phyloP scores from a whole-genome alignment of 1,284 basidiomycete species.

The Puccinia hordei region DNA sequence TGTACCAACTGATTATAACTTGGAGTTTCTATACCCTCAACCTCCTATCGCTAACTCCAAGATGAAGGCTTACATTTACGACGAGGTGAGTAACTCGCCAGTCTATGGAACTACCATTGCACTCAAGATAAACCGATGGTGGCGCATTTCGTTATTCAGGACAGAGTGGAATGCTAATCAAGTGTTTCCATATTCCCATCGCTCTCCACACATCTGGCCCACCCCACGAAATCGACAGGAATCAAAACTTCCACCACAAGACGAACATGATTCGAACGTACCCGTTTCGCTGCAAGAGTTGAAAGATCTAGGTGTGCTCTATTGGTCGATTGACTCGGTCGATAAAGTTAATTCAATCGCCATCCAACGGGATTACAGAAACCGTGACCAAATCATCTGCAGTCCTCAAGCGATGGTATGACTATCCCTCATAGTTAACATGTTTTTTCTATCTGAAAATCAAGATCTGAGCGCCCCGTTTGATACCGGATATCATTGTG shows the following conservation, averaged over 20 bases:
- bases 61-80: conserved; percentile 17
- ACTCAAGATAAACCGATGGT: not conserved
- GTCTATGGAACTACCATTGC: not conserved
- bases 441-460: not conserved
- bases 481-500: not conserved
- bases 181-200: not conserved
- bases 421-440: not conserved
- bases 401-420: conserved; percentile 38
- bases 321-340: conserved; percentile 8
- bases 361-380: conserved; percentile 27
- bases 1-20: no score
- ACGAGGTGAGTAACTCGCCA: not conserved
- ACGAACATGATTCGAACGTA: conserved; percentile 31
- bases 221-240: not conserved
- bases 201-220: not conserved
- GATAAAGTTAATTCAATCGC: conserved; percentile 31
- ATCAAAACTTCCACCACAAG: conserved; percentile 1
- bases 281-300: not conserved
- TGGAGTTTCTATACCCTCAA: no score
- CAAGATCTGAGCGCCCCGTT: not conserved
- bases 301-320: conserved; percentile 26
- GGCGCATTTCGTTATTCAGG: no score
- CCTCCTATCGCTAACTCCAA: not conserved
- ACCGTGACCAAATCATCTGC: conserved; percentile 28
- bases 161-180: not conserved